Evolutionary conservation across 495 filamentous ascomycete genomes (phyloP).

Genomic region (Penicillium cinerascens): DNA sequence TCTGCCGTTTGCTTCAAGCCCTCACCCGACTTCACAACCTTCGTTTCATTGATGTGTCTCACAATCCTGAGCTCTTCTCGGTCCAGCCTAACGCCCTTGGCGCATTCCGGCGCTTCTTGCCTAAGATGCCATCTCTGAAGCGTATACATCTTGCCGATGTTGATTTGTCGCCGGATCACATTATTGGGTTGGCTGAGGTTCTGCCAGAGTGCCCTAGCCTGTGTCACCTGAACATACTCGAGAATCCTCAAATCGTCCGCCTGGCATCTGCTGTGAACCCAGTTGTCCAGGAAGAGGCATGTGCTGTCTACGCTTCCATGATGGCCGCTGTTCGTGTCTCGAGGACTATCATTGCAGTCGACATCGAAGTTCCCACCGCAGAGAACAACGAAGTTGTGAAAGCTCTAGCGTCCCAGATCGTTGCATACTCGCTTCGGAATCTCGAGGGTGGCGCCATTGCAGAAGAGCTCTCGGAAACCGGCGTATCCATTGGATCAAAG

Average conservation of each 20-base stretch:
- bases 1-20: slow-evolving; percentile 73
- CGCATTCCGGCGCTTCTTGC: slow-evolving; percentile 76
- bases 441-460: slow-evolving; percentile 63
- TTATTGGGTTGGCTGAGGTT: slow-evolving; percentile 84
- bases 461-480: slow-evolving; percentile 37
- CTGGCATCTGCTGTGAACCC: slow-evolving; percentile 68
- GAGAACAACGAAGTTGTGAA: slow-evolving; percentile 85
- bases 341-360: slow-evolving; percentile 77
- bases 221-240: slow-evolving; percentile 83
- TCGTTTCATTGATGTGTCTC: slow-evolving; percentile 85
- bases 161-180: slow-evolving; percentile 79
- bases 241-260: slow-evolving; percentile 68
- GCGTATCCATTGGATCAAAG: slow-evolving; percentile 31
- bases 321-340: slow-evolving; percentile 86
- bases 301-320: slow-evolving; percentile 87
- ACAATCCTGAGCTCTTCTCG: slow-evolving; percentile 79
- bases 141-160: slow-evolving; percentile 87
- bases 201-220: slow-evolving; percentile 79
- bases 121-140: slow-evolving; percentile 74
- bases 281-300: slow-evolving; percentile 82
- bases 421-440: slow-evolving; percentile 89
- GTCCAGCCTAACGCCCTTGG: slow-evolving; percentile 69
- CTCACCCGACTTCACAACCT: slow-evolving; percentile 69
- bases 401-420: slow-evolving; percentile 86
- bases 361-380: slow-evolving; percentile 80